Evolutionary conservation across 768 basidiomycete species (phyloP), one percentile per base, ranked within the genome.

Genomic region (Leccinum boreale): DNA sequence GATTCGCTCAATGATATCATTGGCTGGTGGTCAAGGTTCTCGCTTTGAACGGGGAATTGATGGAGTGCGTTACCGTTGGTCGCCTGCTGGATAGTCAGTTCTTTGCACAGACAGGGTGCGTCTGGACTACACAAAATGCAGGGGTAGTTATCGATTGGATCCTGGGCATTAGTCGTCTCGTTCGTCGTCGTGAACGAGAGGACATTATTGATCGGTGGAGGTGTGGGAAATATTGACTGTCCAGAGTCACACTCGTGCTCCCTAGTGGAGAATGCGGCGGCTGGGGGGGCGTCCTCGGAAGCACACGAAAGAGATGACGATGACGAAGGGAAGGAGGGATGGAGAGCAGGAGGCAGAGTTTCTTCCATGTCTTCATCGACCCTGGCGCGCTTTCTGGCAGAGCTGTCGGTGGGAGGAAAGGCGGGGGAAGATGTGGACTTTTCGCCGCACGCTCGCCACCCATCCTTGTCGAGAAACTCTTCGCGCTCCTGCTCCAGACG

Each of bases 81-180:
- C 28, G 74, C 73, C 52, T 82, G 78, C 59, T 84, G 81, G 42
- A 79, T 64, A 42, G 80, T 79, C 46, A 87, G 75, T 68, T 90
- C 89, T 55, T 84, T 82, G 71, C 92, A 95, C 45, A 94, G 81
- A 66, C 93, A 95, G 42, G 85, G 81, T 15, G 81, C 81, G 58
- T 79, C 79, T 46, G 85, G 83, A 57, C 75, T 81, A 69, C 93
- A 94, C 71, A 92, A 84, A 3, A 90, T 87, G 68, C 92, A 94
- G 67, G 66, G 31, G 71, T 65, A 60, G 74, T 72, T 58, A 66
- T 71, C 63, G 64, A 63, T 23, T 70, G 61, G 6, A 73, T 62
- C 26, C 56, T 72, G 74, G 5, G 72, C 59, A 14, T 73, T 64
- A 63, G 28, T 60, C 54, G 55, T 77, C 69, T 39, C 63, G 12